Evolutionary conservation across 2,329 filamentous ascomycete species (phyloP).

Genomic region (Geosmithia putterillii): DNA sequence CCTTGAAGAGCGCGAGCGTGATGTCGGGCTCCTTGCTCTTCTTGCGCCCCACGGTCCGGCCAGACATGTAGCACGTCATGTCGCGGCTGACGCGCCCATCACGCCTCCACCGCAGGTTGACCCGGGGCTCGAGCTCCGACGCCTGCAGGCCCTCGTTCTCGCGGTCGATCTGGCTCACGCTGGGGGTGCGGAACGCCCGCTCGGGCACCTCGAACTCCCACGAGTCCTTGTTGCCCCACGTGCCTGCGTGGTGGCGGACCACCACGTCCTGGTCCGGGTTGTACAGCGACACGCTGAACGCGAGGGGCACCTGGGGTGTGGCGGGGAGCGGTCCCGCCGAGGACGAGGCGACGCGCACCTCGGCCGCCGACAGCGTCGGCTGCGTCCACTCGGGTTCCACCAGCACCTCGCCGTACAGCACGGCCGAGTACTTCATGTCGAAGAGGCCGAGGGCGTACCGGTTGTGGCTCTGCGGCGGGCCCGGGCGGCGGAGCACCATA

Average conservation of each 20-base stretch:
- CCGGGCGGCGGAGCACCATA: constrained; percentile 69
- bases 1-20: constrained; percentile 77
- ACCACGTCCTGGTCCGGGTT: constrained; percentile 78
- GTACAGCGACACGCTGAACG: constrained; percentile 81
- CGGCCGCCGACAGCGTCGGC: constrained; percentile 67
- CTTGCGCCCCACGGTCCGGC: constrained; percentile 62
- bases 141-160: constrained; percentile 33
- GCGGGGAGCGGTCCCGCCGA: constrained; percentile 21
- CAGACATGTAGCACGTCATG: constrained; percentile 77
- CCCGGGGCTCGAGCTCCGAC: constrained; percentile 51
- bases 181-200: constrained; percentile 71
- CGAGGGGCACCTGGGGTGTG: constrained; percentile 60
- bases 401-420: constrained; percentile 79
- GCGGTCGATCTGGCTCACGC: constrained; percentile 64
- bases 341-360: constrained; percentile 49
- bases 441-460: constrained; percentile 79
- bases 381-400: constrained; percentile 79
- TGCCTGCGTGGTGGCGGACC: constrained; percentile 58
- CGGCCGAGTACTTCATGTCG: constrained; percentile 67
- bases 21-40: constrained; percentile 91
- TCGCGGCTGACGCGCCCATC: constrained; percentile 80
- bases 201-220: constrained; percentile 94
- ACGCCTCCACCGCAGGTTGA: constrained; percentile 80
- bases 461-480: constrained; percentile 58
- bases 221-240: constrained; percentile 61